Evolutionary conservation across 2,329 filamentous ascomycete genomes (phyloP), one percentile per base, ranked within the genome.

Genomic region (Alternaria sp.): DNA sequence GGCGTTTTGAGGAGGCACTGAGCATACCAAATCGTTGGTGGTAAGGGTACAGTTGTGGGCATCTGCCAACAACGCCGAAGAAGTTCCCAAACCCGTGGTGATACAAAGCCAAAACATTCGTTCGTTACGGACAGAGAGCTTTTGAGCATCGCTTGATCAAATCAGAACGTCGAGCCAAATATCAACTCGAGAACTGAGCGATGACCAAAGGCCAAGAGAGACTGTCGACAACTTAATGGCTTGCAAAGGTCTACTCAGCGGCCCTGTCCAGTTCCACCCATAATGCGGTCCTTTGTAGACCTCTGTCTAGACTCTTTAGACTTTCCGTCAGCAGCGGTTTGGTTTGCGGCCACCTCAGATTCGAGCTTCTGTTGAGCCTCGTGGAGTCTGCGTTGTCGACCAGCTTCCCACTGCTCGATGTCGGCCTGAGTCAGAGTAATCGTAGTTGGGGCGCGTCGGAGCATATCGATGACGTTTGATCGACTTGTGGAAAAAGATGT

Each of bases 381-480:
- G 67, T 70, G 73, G 12, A 72, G 57, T 44, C 72, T 75, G 55
- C 72, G 75, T 58, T 74, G 66, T 62, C 88, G 85, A 28, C 84
- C 84, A 75, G 90, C 88, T 73, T 92, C 90, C 79, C 91, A 92
- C 55, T 85, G 82, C 40, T 89, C 88, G 40, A 92, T 84, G 76
- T 93, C 90, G 73, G 91, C 88, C 49, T 87, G 83, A 3, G 90
- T 92, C 65, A 92, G 85, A 56, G 85, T 82, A 64, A 93, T 86
- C 14, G 86, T 86, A 48, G 90, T 93, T 11, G 90, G 85, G 16
- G 87, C 85, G 46, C 90, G 87, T 69, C 89, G 87, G 68, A 91
- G 87, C 88, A 91, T 89, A 8, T 36, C 78, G 62, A 38, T 34
- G 22, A 45, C 49, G n/a, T 28, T 36, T 20, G 20, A 11, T 12